Base-by-base conservation (phyloP, 768 basidiomycete genomes). In the Leccinum subgranulosum region DNA sequence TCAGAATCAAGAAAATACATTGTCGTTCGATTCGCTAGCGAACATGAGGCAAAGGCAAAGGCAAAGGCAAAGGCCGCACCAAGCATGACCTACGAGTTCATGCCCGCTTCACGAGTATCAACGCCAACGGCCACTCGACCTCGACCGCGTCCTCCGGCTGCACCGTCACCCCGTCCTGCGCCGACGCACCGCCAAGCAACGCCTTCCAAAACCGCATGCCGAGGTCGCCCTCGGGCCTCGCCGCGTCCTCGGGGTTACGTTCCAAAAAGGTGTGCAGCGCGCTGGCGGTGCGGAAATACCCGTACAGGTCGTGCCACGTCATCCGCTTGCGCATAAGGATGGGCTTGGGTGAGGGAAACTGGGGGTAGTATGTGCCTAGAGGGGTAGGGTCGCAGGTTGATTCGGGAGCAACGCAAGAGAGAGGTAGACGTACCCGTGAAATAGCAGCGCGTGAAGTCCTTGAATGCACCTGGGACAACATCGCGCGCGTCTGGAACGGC, bases 271-370 rank as follows among this genome's bases (percentile, higher is more conserved):
- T 83, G 56, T 88, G 83, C 48, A 92, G 69, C 2, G 90, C 76
- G 63, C 87, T 90, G 71, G 79, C 84, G 1, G 91, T 90, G 48
- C 83, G 76, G 28, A 93, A 73, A 68, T 93, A 94, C 3, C 73
- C 80, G 6, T 87, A 76, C 0, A 93, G 67, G 51, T 83, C 83
- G 10, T 77, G 73, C 88, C 88, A 90, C 0, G 82, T 79, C 79
- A 87, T 82, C 11, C 68, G 74, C 61, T 83, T 83, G 9, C 69
- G 76, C 76, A 93, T 78, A 56, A 89, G 75, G 46, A 86, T 75
- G 59, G 74, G 51, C 58, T 64, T 68, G 54, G 73, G 64, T 49
- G 66, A 52, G 56, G 79, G 65, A 53, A 75, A 52, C 21, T 66
- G 33, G 6, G 81, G 75, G 59, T 77, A 65, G 63, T 84, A 71